Base-by-base conservation (phyloP, 768 basidiomycete species). In the Heimioporus sp. region DNA sequence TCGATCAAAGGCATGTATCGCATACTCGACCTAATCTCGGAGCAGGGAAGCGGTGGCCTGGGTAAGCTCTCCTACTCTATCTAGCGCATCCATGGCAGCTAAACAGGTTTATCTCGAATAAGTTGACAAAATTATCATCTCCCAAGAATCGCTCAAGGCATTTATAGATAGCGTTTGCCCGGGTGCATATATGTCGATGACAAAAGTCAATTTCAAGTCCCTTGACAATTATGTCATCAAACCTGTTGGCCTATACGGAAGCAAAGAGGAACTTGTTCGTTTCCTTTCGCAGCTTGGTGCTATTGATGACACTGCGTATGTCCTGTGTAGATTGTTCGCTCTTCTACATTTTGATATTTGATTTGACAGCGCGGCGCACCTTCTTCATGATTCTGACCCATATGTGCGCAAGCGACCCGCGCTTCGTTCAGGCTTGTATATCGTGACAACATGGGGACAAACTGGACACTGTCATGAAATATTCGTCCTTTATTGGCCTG, bases 71-170 rank as follows among this genome's bases (percentile, higher is more conserved):
- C 12, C 19, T 11, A 19, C 8, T 44, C 5, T 13, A 15, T 9
- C 28, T 1, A 5, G 6, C 19, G 2, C 19, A 5, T 6, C 15
- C 34, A 12, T 21, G 21, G 10, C 32, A 10, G 51, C 34, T 1
- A 13, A 28, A 28, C 24, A 28, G 1, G 24, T 46, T 20, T 16
- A n/a, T 46, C 10, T 45, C n/a, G 28, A 16, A 44, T 46, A 53
- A 82, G 83, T 83, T 36, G 81, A 83, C 57, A 85, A 86, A 59
- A 76, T 85, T 31, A 78, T 85, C 62, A 85, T 86, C 28, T 70
- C 72, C 2, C 80, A 82, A 60, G 66, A 73, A 3, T 76, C 80
- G 3, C 65, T 85, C 12, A 66, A 69, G 52, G 54, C 67, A 3
- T 76, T 85, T 46, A 73, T 81, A 57, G 79, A 83, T 46, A 60